These are phyloP conservation scores for Stellera chamaejasme DNA, from an alignment of 345 rosid species.

Conservation along the genomic window DNA sequence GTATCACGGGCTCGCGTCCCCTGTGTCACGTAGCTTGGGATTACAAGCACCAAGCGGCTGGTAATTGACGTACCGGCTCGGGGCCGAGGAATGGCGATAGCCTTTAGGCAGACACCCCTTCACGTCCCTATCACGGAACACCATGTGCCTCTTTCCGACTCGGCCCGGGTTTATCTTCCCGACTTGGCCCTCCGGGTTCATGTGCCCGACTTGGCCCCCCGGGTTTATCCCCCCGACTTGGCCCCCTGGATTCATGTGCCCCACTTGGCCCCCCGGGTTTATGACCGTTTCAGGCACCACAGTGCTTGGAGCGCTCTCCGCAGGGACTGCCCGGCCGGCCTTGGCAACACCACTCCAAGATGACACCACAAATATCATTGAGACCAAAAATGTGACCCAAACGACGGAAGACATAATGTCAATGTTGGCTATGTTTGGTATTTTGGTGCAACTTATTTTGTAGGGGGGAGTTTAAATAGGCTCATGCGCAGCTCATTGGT, in stretches of 20 bases:
- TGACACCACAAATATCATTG: conserved; percentile 5
- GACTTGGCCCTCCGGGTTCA: conserved; percentile 8
- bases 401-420: conserved; percentile 15
- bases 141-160: conserved; percentile 15
- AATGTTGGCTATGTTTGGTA: background rate
- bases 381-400: conserved; percentile 10
- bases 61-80: conserved; percentile 75
- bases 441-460: background rate
- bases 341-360: background rate
- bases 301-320: conserved; percentile 58
- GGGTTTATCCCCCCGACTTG: conserved; percentile 24
- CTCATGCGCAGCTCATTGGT: conserved; percentile 52
- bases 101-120: conserved; percentile 85
- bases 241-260: conserved; percentile 25
- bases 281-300: conserved; percentile 35
- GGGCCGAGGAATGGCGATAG: conserved; percentile 58
- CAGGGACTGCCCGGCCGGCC: conserved; percentile 38
- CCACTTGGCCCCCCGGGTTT: too few relatives aligned
- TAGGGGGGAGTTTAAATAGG: conserved; percentile 34
- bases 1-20: too few relatives aligned
- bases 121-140: conserved; percentile 35
- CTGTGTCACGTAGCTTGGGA: background rate
- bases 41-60: conserved; percentile 58
- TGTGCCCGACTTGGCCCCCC: conserved; percentile 7
- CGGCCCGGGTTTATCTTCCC: conserved; percentile 25